Evolutionary conservation across 257 asterid genomes (phyloP).

Genomic region (Scutellaria barbata): DNA sequence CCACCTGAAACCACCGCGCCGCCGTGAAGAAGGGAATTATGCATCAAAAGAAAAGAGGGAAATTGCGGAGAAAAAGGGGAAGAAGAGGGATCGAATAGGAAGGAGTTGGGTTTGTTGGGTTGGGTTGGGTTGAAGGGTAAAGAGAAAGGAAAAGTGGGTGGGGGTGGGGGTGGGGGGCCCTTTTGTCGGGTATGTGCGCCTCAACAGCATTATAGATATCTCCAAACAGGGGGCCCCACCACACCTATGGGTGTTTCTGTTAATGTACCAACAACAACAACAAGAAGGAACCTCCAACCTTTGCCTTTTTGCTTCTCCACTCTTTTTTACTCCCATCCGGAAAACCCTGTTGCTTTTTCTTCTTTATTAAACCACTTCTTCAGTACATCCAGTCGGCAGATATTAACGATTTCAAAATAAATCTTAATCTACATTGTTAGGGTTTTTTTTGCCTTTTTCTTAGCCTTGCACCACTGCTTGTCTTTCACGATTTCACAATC

Average conservation of each 20-base stretch:
- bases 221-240: conserved; percentile 53
- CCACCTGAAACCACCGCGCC: conserved; percentile 46
- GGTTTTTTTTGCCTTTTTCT: too few relatives aligned
- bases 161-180: conserved; percentile 42
- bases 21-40: conserved; percentile 27
- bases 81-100: neutral
- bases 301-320: conserved; percentile 13
- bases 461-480: too few relatives aligned
- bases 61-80: neutral
- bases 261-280: conserved; percentile 40
- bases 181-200: conserved; percentile 20
- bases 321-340: neutral
- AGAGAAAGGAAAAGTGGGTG: conserved; percentile 37
- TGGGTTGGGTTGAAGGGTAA: conserved; percentile 22
- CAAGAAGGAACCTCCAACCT: conserved; percentile 27
- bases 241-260: conserved; percentile 27
- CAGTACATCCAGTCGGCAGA: too few relatives aligned
- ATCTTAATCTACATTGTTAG: too few relatives aligned
- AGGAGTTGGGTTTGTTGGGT: conserved; percentile 31
- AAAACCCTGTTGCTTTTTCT: too few relatives aligned
- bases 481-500: too few relatives aligned
- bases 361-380: too few relatives aligned
- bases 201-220: conserved; percentile 58
- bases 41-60: conserved; percentile 40
- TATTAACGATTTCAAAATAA: too few relatives aligned